Conservation (phyloP, 768 basidiomycete species). For the Phallus indusiatus region DNA sequence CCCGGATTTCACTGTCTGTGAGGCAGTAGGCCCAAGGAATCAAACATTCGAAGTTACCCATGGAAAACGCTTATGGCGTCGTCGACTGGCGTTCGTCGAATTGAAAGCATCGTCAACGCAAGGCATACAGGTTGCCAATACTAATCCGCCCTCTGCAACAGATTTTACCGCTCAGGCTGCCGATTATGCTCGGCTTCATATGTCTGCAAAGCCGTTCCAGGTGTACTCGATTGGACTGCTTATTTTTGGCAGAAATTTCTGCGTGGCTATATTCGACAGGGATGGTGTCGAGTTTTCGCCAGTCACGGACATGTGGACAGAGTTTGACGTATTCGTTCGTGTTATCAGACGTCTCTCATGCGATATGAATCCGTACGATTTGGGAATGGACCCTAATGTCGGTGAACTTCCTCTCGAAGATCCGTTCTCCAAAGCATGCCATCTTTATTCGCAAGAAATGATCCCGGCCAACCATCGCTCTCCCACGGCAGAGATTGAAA, state of each 20-base stretch:
- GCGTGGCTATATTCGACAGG: constrained; percentile 24
- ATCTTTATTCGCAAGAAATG: background rate
- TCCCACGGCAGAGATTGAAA: background rate
- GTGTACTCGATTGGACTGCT: constrained; percentile 22
- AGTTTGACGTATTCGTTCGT: constrained; percentile 18
- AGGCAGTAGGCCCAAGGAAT: background rate
- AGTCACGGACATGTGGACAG: constrained; percentile 16
- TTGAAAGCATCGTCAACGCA: background rate
- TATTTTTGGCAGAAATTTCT: constrained; percentile 22
- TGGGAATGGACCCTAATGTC: constrained; percentile 8
- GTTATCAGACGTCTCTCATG: constrained; percentile 15
- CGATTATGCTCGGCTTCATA: constrained; percentile 21
- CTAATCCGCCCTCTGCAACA: background rate
- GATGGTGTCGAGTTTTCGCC: constrained; percentile 21
- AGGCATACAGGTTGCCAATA: too few species aligned
- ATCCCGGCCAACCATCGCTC: background rate
- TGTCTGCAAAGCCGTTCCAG: constrained; percentile 22
- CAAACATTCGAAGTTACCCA: background rate
- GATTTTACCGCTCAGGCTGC: constrained; percentile 14
- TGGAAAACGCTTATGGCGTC: background rate
- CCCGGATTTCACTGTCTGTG: background rate
- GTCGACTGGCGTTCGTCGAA: background rate
- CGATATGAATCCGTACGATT: constrained; percentile 1
- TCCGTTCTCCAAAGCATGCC: background rate
- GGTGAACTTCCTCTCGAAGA: background rate